Base-by-base conservation (phyloP, 805 yeast genomes). In the Lipomyces orientalis region DNA sequence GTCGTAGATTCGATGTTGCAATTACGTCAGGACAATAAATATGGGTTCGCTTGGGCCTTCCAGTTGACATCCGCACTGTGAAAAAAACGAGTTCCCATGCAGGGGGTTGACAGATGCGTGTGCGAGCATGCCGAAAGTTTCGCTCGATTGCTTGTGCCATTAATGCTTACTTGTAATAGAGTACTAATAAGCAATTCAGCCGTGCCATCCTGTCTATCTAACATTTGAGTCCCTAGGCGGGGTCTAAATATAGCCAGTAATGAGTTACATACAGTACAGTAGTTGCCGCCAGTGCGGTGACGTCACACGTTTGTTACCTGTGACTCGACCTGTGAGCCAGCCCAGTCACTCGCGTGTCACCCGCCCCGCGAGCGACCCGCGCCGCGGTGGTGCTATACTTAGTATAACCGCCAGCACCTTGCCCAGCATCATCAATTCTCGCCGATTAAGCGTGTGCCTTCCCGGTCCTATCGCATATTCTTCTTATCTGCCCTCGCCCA, bases 351-450 rank as follows among this genome's bases (percentile, higher is more conserved):
- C n/a, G 22, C 37, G n/a, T n/a, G 16, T 55, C 37, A n/a, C 19
- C 25, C 43, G 59, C 12, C 34, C 16, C n/a, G n/a, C n/a, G 6
- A 2, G 39, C 29, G 29, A 25, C 29, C 29, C 29, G 2, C 29
- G 46, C 46, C 43, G 14, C 43, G 59, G 49, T 19, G 1, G 33
- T 61, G 64, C 65, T 62, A 62, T 25, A 49, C 46, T 43, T 62
- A 62, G 65, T 39, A 62, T 56, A 54, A 56, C 65, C 65, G 65
- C 65, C 65, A 33, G 22, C 61, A 19, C 62, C 19, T 29, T 54
- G 34, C 22, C 49, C 1, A 6, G 49, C n/a, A 43, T 43, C 49
- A 43, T 43, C 49, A 19, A 16, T 19, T 43, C 49, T 2, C 16
- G 14, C 39, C 14, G 14, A 9, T 12, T 12, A 35, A 35, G 37